These are phyloP conservation scores for Chiua sp. DNA, from an alignment of 1,284 basidiomycete genomes.

Conservation along the genomic window DNA sequence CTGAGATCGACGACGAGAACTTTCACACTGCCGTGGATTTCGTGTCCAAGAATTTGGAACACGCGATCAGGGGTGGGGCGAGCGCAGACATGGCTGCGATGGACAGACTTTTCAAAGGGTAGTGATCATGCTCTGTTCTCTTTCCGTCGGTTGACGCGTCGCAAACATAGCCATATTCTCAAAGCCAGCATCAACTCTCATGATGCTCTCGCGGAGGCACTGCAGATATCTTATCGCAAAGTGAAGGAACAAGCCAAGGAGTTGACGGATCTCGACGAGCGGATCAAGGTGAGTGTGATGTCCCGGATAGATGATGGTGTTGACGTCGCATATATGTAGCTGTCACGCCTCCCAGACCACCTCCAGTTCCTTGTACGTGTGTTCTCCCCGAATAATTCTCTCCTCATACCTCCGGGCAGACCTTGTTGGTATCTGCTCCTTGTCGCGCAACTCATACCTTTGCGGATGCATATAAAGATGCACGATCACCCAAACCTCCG, in stretches of 20 bases:
- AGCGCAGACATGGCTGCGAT: constrained; percentile 60
- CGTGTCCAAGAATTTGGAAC: constrained; percentile 53
- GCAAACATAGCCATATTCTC: constrained; percentile 52
- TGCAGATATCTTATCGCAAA: constrained; percentile 53
- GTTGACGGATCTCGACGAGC: constrained; percentile 64
- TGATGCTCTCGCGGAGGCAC: constrained; percentile 61
- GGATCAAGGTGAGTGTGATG: constrained; percentile 54
- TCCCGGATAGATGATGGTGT: neutral
- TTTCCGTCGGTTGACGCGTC: constrained; percentile 17
- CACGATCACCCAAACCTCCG: constrained; percentile 45
- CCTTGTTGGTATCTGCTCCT: constrained; percentile 60
- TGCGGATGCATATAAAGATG: constrained; percentile 57
- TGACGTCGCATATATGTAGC: constrained; percentile 40
- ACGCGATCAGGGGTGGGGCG: constrained; percentile 56
- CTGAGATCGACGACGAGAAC: constrained; percentile 46
- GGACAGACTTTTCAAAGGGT: constrained; percentile 66
- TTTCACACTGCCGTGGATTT: constrained; percentile 59
- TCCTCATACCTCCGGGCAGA: constrained; percentile 43
- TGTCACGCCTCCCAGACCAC: constrained; percentile 67
- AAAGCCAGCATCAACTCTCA: constrained; percentile 73
- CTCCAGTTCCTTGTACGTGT: constrained; percentile 69
- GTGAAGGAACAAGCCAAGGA: constrained; percentile 55
- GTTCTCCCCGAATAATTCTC: neutral
- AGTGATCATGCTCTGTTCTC: constrained; percentile 19
- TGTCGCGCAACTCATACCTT: constrained; percentile 49